Evolutionary conservation across 164 flowering plant species (phyloP).

Genomic region (Vitis cinerea): DNA sequence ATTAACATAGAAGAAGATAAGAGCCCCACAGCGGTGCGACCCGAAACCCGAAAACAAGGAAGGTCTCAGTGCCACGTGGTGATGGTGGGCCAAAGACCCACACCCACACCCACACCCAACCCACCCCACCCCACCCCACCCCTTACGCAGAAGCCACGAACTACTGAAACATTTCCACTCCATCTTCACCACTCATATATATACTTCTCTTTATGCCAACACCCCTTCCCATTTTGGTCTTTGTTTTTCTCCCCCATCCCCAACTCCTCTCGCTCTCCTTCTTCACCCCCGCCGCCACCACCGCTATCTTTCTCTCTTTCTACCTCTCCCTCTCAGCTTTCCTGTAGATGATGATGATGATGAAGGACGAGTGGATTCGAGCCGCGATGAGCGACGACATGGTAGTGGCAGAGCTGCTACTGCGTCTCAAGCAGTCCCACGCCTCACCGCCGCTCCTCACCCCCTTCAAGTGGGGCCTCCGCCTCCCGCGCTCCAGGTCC

Average conservation of each 20-base stretch:
- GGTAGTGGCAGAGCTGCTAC: conserved; percentile 52
- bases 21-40: too few relatives aligned
- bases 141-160: too few relatives aligned
- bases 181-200: too few relatives aligned
- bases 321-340: background rate
- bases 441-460: conserved; percentile 5
- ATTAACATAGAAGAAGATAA: too few relatives aligned
- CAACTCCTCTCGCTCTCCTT: conserved; percentile 7
- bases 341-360: conserved; percentile 2
- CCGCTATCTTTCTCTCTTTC: conserved; percentile 5
- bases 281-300: conserved; percentile 5
- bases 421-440: conserved; percentile 32
- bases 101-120: too few relatives aligned
- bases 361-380: conserved; percentile 44
- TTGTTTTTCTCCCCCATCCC: background rate
- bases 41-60: too few relatives aligned
- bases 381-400: conserved; percentile 49
- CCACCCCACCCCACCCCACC: too few relatives aligned
- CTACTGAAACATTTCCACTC: too few relatives aligned
- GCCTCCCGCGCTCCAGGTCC: background rate
- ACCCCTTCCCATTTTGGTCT: background rate
- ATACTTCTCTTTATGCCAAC: background rate
- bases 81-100: too few relatives aligned
- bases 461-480: background rate
- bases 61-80: too few relatives aligned